Percentiles rank a stretch among this genome's conserved stretches.
phyloP scores from a whole-genome alignment of 2,329 filamentous ascomycete species.

The Aspergillus spinulosporus region DNA sequence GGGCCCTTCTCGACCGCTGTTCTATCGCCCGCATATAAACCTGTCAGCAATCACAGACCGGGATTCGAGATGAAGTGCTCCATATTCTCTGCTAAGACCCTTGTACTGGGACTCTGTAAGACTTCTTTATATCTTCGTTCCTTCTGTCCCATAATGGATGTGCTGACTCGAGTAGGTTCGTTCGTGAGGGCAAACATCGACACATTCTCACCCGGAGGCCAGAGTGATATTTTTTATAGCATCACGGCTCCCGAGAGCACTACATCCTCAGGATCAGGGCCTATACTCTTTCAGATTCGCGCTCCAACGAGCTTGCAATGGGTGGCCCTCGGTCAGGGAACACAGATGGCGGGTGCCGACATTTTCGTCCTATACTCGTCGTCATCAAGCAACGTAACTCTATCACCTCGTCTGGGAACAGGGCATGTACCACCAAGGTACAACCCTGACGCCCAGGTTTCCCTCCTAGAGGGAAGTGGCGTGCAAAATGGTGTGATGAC shows the following conservation, averaged over 20 bases:
- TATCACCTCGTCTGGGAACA: constrained; percentile 57
- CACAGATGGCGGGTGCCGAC: constrained; percentile 56
- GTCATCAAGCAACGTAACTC: constrained; percentile 56
- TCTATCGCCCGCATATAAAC: not conserved
- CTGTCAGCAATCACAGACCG: not conserved
- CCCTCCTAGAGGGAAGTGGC: constrained; percentile 61
- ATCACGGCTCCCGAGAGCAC: constrained; percentile 57
- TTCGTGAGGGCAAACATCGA: constrained; percentile 13
- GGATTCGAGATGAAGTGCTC: constrained; percentile 4
- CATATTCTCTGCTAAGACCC: not conserved
- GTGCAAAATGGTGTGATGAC: constrained; percentile 55
- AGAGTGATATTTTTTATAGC: constrained; percentile 42
- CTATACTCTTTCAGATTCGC: constrained; percentile 63
- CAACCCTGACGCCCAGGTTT: constrained; percentile 47
- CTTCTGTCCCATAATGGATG: not conserved
- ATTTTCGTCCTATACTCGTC: constrained; percentile 63
- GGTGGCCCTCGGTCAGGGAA: constrained; percentile 61
- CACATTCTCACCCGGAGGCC: constrained; percentile 23
- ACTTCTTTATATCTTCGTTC: not conserved
- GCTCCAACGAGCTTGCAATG: constrained; percentile 47
- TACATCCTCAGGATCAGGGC: constrained; percentile 51
- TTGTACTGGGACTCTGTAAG: no score
- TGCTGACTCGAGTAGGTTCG: constrained; percentile 7
- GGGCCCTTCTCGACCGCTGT: not conserved
- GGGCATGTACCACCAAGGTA: constrained; percentile 54